Base-by-base conservation (phyloP, 345 rosid genomes). In the Gossypium herbaceum region DNA sequence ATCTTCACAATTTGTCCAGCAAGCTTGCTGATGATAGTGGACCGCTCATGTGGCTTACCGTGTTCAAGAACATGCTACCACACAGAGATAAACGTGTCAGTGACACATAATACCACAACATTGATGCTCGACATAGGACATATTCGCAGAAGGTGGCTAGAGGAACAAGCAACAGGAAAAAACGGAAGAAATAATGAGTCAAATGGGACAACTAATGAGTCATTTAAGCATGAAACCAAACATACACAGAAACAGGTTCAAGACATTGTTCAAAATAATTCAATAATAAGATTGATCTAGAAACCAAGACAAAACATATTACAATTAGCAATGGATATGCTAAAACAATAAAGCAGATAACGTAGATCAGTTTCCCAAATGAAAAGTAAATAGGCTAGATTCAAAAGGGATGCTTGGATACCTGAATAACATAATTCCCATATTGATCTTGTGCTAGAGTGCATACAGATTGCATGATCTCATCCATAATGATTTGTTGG, bases 371-470 rank as follows among this genome's bases (percentile, higher is more conserved):
- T 16, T 69, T 51, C 60, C 60, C 47, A 51, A 25, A 51, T 69
- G 59, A 51, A 50, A 68, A 51, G 58, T 27, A 4, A 25, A 69
- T 17, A 29, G 59, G 39, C 24, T 69, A 51, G 17, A 72, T 72
- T 45, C 22, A 43, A 10, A 58, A 72, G 20, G 58, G 24, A 60
- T 58, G 56, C 9, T 73, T 6, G 19, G 12, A 71, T 79, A 90
- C 99, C 94, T 95, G 98, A 80, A 93, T 95, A 78, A 95, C 99
- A 87, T 95, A 95, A 72, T 95, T 95, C 45, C 98, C 99, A 29
- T 95, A 95, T 74, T 93, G 98, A 81, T 95, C 98, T 84, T 93
- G 97, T 10, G 94, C 96, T 66, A 93, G 80, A 72, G 84, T 68
- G 82, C 90, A 89, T 39, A 90, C 93, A 75, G 89, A 85, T 71